These are phyloP conservation scores for Platanthera zijinensis DNA, from an alignment of 106 monocot genomes.

Conservation along the genomic window DNA sequence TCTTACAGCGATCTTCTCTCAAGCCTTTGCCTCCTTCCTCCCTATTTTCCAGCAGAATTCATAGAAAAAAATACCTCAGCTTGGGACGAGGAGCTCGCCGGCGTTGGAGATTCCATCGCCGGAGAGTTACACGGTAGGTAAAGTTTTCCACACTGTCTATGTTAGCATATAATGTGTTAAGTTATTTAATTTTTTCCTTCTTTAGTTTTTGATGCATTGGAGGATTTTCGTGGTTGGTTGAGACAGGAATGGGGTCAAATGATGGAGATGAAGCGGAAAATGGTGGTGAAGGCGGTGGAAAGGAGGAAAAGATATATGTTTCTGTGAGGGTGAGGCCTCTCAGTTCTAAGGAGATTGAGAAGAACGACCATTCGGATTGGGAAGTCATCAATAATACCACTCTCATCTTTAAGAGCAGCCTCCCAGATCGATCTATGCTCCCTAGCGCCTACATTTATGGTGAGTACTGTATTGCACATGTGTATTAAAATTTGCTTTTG, in stretches of 20 bases:
- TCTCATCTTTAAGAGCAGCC: slow-evolving; percentile 38
- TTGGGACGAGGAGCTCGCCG: not conserved
- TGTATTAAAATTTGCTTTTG: not conserved
- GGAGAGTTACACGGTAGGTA: not conserved
- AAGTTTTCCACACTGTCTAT: not conserved
- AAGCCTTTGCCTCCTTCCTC: slow-evolving; percentile 59
- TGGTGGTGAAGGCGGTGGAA: slow-evolving; percentile 16
- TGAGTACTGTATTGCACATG: slow-evolving; percentile 11
- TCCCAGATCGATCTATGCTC: slow-evolving; percentile 41
- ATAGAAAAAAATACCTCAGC: not conserved
- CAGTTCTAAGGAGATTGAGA: slow-evolving; percentile 44
- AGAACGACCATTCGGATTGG: slow-evolving; percentile 47
- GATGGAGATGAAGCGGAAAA: slow-evolving; percentile 14
- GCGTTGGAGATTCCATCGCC: not conserved
- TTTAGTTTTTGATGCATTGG: not conserved
- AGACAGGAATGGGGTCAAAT: slow-evolving; percentile 11
- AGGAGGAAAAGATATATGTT: slow-evolving; percentile 54
- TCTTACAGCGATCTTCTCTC: slow-evolving; percentile 55
- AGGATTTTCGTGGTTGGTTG: not conserved
- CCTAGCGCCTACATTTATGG: slow-evolving; percentile 51
- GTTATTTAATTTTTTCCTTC: not conserved
- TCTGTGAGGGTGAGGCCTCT: slow-evolving; percentile 62
- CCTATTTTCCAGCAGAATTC: slow-evolving; percentile 16
- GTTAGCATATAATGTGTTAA: not conserved
- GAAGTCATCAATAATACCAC: slow-evolving; percentile 55